Evolutionary conservation across 2,329 filamentous ascomycete species (phyloP).

Genomic region (Gnomoniopsis smithogilvyi): DNA sequence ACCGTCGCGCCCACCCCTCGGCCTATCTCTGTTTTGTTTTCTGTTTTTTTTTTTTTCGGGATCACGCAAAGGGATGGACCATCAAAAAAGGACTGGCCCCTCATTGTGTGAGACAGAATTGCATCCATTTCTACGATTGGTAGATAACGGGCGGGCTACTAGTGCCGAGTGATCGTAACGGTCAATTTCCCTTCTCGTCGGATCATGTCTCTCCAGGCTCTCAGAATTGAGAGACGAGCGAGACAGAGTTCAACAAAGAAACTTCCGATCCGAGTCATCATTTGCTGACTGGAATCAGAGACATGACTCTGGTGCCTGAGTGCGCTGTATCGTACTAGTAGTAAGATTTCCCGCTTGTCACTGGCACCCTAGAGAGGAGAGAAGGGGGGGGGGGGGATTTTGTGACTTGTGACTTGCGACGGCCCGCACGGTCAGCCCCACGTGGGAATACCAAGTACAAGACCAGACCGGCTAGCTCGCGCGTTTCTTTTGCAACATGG

Average conservation of each 20-base stretch:
- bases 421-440: not conserved
- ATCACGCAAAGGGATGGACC: not conserved
- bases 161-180: too few relatives aligned
- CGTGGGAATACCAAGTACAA: not conserved
- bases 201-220: too few relatives aligned
- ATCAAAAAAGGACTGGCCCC: too few relatives aligned
- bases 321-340: too few relatives aligned
- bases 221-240: not conserved
- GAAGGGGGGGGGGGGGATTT: too few relatives aligned
- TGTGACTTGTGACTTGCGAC: not conserved
- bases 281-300: not conserved
- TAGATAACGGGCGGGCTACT: too few relatives aligned
- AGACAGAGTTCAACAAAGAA: not conserved
- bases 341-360: not conserved
- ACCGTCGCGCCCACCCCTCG: too few relatives aligned
- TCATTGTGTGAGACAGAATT: not conserved
- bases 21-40: not conserved
- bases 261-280: not conserved
- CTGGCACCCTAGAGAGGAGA: not conserved
- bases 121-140: too few relatives aligned
- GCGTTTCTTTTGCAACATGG: not conserved
- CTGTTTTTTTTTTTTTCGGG: too few relatives aligned
- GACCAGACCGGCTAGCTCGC: not conserved
- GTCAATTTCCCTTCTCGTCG: too few relatives aligned
- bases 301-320: not conserved